Conservation (phyloP, 2,329 filamentous ascomycete species). For the Madurella fahalii region DNA sequence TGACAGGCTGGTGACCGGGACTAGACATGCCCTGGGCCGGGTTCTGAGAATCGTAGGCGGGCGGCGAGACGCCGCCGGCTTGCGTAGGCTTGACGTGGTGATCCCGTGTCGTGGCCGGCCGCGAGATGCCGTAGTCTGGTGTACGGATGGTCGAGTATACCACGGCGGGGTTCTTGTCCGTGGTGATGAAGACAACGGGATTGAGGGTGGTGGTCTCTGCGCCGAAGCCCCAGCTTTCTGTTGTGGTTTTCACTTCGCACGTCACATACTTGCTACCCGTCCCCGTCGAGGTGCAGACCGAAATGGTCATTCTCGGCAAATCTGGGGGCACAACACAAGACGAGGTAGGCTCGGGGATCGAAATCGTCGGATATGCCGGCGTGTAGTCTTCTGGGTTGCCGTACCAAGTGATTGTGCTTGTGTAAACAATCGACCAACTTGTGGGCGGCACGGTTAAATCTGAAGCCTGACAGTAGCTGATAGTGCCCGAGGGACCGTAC, state of each 20-base stretch:
- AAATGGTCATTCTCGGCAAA: slow-evolving; percentile 20
- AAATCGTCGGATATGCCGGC: slow-evolving; percentile 41
- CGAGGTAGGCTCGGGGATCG: slow-evolving; percentile 36
- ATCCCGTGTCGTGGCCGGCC: slow-evolving; percentile 21
- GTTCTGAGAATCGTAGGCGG: slow-evolving; percentile 16
- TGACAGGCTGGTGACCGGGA: neutral
- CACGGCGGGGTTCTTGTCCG: slow-evolving; percentile 53
- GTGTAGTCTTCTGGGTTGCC: slow-evolving; percentile 45
- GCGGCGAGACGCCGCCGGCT: slow-evolving; percentile 6
- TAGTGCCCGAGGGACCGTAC: neutral
- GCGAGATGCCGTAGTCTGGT: slow-evolving; percentile 37
- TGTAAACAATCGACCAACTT: slow-evolving; percentile 44
- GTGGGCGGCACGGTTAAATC: slow-evolving; percentile 25
- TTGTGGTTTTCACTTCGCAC: slow-evolving; percentile 30
- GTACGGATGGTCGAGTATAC: slow-evolving; percentile 38
- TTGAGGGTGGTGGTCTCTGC: slow-evolving; percentile 12
- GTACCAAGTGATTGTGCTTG: slow-evolving; percentile 46
- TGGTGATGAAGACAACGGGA: slow-evolving; percentile 44
- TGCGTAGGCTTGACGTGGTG: slow-evolving; percentile 16
- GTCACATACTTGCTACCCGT: slow-evolving; percentile 29
- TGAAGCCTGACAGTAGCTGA: slow-evolving; percentile 24
- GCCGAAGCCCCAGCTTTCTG: slow-evolving; percentile 31
- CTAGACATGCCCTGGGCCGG: slow-evolving; percentile 4
- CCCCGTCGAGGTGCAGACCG: slow-evolving; percentile 25
- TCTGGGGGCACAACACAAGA: slow-evolving; percentile 32